phyloP scores from a whole-genome alignment of 1,139 yeast genomes.

The Taphrina confusa region DNA sequence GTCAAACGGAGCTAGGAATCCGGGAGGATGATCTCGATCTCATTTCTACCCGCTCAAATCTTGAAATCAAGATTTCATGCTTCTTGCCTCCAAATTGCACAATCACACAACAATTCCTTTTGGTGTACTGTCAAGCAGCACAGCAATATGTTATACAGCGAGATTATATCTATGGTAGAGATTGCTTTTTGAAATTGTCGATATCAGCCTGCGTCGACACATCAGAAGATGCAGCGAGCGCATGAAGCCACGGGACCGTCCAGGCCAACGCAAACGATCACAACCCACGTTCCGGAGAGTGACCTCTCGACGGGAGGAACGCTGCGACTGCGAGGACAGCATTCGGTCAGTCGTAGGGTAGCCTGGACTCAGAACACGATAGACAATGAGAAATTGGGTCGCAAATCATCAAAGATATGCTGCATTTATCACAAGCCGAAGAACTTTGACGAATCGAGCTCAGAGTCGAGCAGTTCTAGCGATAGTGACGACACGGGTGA shows the following conservation, averaged over 20 bases:
- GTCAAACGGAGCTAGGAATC: too few relatives aligned
- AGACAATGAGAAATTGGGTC: constrained; percentile 37
- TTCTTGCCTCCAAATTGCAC: too few relatives aligned
- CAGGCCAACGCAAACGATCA: constrained; percentile 19
- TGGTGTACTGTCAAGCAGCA: too few relatives aligned
- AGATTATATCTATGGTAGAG: too few relatives aligned
- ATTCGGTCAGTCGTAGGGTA: constrained; percentile 33
- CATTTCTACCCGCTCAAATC: too few relatives aligned
- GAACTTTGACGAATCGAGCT: constrained; percentile 36
- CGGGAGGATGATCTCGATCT: too few relatives aligned
- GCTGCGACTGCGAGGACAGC: constrained; percentile 25
- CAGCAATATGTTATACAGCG: too few relatives aligned
- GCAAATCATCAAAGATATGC: constrained; percentile 38
- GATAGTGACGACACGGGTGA: constrained; percentile 29
- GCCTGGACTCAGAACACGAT: constrained; percentile 36
- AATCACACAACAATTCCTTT: too few relatives aligned
- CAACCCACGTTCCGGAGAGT: neutral
- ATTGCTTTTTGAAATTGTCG: too few relatives aligned
- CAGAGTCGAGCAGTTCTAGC: constrained; percentile 32
- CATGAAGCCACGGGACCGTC: constrained; percentile 11
- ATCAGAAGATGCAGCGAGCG: constrained; percentile 2
- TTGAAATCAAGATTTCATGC: too few relatives aligned
- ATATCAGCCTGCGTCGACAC: too few relatives aligned
- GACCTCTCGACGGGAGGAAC: constrained; percentile 4
- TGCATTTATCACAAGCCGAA: constrained; percentile 38